Evolutionary conservation across 1,284 basidiomycete species (phyloP).

Genomic region (Boletus smithii): DNA sequence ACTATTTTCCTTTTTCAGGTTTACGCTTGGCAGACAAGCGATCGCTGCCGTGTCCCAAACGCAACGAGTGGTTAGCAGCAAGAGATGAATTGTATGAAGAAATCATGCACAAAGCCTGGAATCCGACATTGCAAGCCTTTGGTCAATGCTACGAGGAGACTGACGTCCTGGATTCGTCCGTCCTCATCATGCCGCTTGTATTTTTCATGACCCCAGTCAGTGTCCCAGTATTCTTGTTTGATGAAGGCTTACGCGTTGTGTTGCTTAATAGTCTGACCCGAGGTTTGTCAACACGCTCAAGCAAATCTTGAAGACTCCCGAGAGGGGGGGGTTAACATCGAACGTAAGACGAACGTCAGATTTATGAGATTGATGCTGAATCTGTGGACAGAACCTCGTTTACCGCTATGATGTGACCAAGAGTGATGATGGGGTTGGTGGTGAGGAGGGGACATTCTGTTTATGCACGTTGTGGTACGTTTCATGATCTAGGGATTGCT

Average conservation of each 20-base stretch:
- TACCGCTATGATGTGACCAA: conserved; percentile 79
- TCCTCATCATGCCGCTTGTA: conserved; percentile 81
- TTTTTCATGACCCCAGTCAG: conserved; percentile 80
- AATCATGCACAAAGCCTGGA: conserved; percentile 80
- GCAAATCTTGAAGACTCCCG: conserved; percentile 77
- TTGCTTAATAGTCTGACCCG: conserved; percentile 64
- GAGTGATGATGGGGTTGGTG: conserved; percentile 88
- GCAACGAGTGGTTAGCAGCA: conserved; percentile 67
- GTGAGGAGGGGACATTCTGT: conserved; percentile 86
- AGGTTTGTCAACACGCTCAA: conserved; percentile 82
- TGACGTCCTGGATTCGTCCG: conserved; percentile 66
- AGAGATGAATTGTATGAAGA: conserved; percentile 84
- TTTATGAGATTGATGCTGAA: conserved; percentile 1
- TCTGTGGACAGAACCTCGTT: conserved; percentile 38
- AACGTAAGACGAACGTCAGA: conserved; percentile 51
- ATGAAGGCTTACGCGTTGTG: conserved; percentile 5
- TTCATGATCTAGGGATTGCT: not conserved
- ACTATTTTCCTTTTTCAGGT: conserved; percentile 38
- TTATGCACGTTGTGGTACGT: conserved; percentile 69
- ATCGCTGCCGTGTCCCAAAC: conserved; percentile 70
- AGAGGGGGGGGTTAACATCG: conserved; percentile 83
- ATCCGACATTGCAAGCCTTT: conserved; percentile 62
- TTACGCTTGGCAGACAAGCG: conserved; percentile 89
- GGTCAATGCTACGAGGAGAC: conserved; percentile 78
- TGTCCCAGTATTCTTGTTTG: conserved; percentile 11